Base-by-base conservation (phyloP, 352 stramenopile species). In the Globisporangium sylvaticum region DNA sequence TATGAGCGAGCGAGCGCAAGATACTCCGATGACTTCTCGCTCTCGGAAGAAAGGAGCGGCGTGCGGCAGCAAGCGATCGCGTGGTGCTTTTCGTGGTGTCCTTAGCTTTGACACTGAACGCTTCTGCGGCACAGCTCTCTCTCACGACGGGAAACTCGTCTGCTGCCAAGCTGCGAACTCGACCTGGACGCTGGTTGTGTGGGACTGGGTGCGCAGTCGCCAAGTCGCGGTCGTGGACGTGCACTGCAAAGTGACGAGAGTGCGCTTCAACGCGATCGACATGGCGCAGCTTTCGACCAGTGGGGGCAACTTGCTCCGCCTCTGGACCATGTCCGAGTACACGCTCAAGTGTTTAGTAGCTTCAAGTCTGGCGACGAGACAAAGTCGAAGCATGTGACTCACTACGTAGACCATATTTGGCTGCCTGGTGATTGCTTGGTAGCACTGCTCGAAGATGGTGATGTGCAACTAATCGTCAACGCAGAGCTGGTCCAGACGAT, bases 301-400 rank as follows among this genome's bases (percentile, higher is more conserved):
- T 14, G 86, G 84, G 1, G 81, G 82, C 25, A 87, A 81, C 46
- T 42, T 89, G 39, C 74, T 92, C n/a, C 79, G 84, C 7, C 77
- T 94, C 42, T 94, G 86, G 86, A 91, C 79, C 64, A 74, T 94
- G 32, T 78, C 76, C 27, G 79, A 89, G 66, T 92, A 91, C 69
- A 82, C 81, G 18, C 74, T 92, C n/a, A 86, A 48, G 73, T 66
- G 37, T 77, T 92, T 42, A 81, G 74, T 1, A 92, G 80, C 66
- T 94, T 94, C 77, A 90, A 89, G 29, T 92, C 83, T 3, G 82
- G 79, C 3, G 83, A 90, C 50, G 84, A 92, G 65, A 83, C 73
- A 3, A 87, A 83, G 9, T 64, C 73, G 9, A 77, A 81, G 39
- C 78, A 73, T 58, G 72, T 74, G 29, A 73, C 70, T 57, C 81